Evolutionary conservation across 331 rosid genomes (phyloP).

Genomic region (Acacia pycnantha): DNA sequence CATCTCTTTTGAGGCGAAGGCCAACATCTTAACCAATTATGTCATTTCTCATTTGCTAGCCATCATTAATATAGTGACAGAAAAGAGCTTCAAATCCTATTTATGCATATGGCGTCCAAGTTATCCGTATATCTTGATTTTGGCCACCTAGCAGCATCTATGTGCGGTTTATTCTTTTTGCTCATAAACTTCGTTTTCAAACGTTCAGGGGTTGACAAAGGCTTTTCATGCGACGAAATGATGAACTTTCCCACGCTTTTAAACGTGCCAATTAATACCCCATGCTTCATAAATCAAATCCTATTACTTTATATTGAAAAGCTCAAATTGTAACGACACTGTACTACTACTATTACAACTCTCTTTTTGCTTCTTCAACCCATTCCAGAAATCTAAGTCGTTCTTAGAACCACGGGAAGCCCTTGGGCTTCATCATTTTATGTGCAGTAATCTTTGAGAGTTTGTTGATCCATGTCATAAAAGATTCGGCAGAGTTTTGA

Average conservation of each 20-base stretch:
- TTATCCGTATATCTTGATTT: not conserved
- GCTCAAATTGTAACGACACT: not conserved
- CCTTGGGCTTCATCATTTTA: too few species aligned
- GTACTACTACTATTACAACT: not conserved
- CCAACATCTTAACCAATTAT: too few species aligned
- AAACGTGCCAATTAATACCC: not conserved
- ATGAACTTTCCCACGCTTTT: not conserved
- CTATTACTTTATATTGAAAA: not conserved
- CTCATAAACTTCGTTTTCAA: conserved; percentile 8
- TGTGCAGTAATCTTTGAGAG: too few species aligned
- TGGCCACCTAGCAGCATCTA: not conserved
- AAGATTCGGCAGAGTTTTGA: too few species aligned
- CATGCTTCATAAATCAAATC: not conserved
- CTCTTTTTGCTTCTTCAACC: too few species aligned
- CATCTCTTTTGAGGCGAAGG: too few species aligned
- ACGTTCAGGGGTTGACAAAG: not conserved
- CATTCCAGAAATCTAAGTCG: too few species aligned
- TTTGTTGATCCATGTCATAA: not conserved
- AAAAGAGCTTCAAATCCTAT: not conserved
- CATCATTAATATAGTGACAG: too few species aligned
- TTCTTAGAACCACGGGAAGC: too few species aligned
- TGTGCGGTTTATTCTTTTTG: conserved; percentile 14
- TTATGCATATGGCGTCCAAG: not conserved
- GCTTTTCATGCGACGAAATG: not conserved
- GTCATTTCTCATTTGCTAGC: too few species aligned